phyloP scores from a whole-genome alignment of 2,329 filamentous ascomycete genomes.

The Bipolaris victoriae region DNA sequence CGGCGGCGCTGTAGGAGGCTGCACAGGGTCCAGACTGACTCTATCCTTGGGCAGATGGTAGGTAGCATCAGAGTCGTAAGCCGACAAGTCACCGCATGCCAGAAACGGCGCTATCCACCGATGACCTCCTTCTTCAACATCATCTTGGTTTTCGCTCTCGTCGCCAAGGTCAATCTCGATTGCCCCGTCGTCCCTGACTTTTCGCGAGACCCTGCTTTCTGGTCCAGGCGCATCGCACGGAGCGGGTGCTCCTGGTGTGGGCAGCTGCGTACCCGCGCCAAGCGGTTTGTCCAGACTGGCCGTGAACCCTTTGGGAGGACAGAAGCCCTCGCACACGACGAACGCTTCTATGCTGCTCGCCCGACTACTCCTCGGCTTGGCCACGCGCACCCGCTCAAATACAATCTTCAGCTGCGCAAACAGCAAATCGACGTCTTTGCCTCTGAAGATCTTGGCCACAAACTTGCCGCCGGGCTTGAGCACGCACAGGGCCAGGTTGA shows the following conservation, averaged over 20 bases:
- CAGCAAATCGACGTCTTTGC: constrained; percentile 91
- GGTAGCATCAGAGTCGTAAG: constrained; percentile 94
- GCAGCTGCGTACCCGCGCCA: constrained; percentile 65
- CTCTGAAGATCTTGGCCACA: constrained; percentile 96
- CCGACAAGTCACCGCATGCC: constrained; percentile 93
- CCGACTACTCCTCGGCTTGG: constrained; percentile 92
- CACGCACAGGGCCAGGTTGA: constrained; percentile 92
- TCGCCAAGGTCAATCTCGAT: constrained; percentile 56
- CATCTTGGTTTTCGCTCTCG: constrained; percentile 49
- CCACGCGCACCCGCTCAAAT: constrained; percentile 84
- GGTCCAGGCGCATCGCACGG: constrained; percentile 3
- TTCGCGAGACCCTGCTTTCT: constrained; percentile 33
- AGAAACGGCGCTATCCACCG: constrained; percentile 95
- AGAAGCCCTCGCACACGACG: constrained; percentile 90
- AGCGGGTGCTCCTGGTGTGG: constrained; percentile 43
- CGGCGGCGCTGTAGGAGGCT: constrained; percentile 93
- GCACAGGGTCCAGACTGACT: constrained; percentile 86
- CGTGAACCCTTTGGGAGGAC: constrained; percentile 75
- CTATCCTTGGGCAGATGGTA: constrained; percentile 87
- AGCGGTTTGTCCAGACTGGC: constrained; percentile 78
- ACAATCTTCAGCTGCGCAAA: constrained; percentile 94
- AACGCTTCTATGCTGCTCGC: constrained; percentile 97
- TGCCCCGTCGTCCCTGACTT: constrained; percentile 54
- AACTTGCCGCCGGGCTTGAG: constrained; percentile 93
- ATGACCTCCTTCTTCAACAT: constrained; percentile 53